phyloP scores from a whole-genome alignment of 2,329 filamentous ascomycete species.

The Diaporthe vaccinii region DNA sequence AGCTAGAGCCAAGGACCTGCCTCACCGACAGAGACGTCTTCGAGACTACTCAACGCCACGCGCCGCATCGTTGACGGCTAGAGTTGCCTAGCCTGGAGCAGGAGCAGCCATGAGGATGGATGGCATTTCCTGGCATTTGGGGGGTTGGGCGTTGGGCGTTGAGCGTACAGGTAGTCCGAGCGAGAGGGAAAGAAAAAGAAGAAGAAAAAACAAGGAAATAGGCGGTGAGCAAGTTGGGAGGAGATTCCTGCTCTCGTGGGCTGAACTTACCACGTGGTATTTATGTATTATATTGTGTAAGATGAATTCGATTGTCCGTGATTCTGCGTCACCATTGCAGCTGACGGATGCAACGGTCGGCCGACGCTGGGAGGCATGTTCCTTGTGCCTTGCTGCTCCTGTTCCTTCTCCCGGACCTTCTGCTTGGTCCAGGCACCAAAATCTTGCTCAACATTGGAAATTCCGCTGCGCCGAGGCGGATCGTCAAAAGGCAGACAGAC shows the following conservation, averaged over 20 bases:
- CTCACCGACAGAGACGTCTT: constrained; percentile 13
- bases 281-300: constrained; percentile 34
- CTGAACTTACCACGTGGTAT: constrained; percentile 31
- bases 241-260: constrained; percentile 15
- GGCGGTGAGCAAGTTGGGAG: constrained; percentile 20
- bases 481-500: constrained; percentile 9
- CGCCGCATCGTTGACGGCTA: constrained; percentile 36
- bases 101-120: neutral
- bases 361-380: constrained; percentile 21
- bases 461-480: constrained; percentile 9
- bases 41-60: constrained; percentile 30
- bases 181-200: neutral
- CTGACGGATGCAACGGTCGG: constrained; percentile 23
- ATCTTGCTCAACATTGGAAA: neutral
- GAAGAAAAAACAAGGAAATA: constrained; percentile 21
- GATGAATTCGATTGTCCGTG: neutral
- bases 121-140: constrained; percentile 7
- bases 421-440: constrained; percentile 7
- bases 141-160: constrained; percentile 1
- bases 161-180: constrained; percentile 6
- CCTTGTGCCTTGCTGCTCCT: constrained; percentile 3
- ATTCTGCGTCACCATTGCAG: constrained; percentile 26
- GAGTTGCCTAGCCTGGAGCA: neutral
- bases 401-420: constrained; percentile 2
- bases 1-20: constrained; percentile 5